Base-by-base conservation (phyloP, 805 yeast species). In the Lipomyces yamanashiensis region DNA sequence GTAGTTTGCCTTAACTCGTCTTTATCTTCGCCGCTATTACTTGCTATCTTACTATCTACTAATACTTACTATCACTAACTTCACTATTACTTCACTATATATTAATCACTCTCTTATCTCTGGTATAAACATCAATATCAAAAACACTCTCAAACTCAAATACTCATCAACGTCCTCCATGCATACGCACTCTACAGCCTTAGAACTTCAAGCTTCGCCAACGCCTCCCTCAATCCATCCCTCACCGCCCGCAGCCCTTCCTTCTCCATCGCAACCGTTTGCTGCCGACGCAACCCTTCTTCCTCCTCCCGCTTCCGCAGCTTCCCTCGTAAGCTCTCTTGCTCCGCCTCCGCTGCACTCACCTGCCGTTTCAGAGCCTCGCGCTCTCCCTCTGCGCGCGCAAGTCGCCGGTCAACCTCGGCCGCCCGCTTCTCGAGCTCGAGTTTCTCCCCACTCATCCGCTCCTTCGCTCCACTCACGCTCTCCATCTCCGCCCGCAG, bases 391-490 rank as follows among this genome's bases (percentile, higher is more conserved):
- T 71, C 71, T 6, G 66, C 62, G 48, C 40, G 47, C 50, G 52
- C 28, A 10, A 52, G 45, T 12, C 43, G 48, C 15, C 58, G 61
- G 43, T 12, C 45, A 40, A 37, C 41, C 21, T 53, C 48, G 51
- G 43, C 51, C 17, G 49, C 57, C 15, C 57, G 57, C 48, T 53
- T 43, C 28, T 53, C 57, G 15, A 53, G 57, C 49, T n/a, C 39
- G 19, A 2, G 19, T 39, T 43, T 1, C 67, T 70, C 8, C 10
- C 40, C 47, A 13, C 67, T 64, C 53, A 79, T 75, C 48, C 75
- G 75, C 39, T 68, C 64, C 37, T 63, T 64, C 19, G 69, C 67
- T 15, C 69, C 64, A 62, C 75, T 77, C 58, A 61, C 67, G 36
- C 48, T 54, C 47, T 44, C 45, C 45, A 64, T 21, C 45, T 57